A percentile compares a stretch with the other conserved stretches of the same genome.
phyloP scores from a whole-genome alignment of 2,329 filamentous ascomycete species.

The Annulohypoxylon truncatum region DNA sequence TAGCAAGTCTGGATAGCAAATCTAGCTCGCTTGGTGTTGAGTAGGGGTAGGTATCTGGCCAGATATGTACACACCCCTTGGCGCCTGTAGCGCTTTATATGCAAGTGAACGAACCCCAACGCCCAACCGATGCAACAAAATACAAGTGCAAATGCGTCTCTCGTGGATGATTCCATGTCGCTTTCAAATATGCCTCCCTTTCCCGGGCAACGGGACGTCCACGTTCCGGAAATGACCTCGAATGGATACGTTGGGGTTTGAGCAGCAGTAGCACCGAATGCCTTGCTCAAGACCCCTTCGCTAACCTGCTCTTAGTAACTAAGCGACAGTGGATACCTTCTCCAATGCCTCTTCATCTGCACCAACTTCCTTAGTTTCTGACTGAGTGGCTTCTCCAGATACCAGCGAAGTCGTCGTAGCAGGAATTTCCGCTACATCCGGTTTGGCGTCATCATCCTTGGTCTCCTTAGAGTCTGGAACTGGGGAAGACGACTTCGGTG shows the following conservation, averaged over 20 bases:
- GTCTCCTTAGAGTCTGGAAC: constrained; percentile 1
- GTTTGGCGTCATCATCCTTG: background rate
- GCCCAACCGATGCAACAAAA: constrained; percentile 41
- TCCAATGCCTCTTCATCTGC: constrained; percentile 54
- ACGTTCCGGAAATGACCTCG: background rate
- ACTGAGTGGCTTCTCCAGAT: constrained; percentile 29
- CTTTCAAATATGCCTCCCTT: background rate
- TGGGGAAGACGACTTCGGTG: constrained; percentile 29
- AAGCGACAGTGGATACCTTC: constrained; percentile 47
- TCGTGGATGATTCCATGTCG: background rate
- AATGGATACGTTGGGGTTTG: constrained; percentile 13
- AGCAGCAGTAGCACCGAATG: constrained; percentile 44
- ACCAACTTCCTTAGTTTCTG: constrained; percentile 32
- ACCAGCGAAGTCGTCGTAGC: background rate
- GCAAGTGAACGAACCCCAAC: constrained; percentile 29
- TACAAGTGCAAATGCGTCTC: constrained; percentile 14
- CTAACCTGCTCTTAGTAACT: background rate
- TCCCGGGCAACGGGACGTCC: background rate
- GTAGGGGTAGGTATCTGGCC: background rate
- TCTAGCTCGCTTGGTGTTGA: background rate
- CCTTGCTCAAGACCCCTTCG: background rate
- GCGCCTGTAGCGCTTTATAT: constrained; percentile 9
- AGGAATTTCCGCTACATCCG: background rate
- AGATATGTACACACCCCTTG: constrained; percentile 22
- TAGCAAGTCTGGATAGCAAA: background rate